Conservation (phyloP, 768 basidiomycete species). For the Tylopilus balloui region DNA sequence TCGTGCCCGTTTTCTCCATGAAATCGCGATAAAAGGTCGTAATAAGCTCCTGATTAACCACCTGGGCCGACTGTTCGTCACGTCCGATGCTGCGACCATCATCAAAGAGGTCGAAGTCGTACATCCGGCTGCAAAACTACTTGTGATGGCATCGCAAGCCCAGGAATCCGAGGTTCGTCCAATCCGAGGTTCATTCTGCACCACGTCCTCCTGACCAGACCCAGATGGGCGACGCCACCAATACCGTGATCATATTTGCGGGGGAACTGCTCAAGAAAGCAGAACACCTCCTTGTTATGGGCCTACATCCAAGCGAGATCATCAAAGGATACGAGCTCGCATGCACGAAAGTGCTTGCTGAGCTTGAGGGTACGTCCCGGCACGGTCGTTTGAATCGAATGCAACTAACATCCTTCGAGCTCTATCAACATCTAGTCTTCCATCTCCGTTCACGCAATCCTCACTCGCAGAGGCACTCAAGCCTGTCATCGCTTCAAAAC, state of each 20-base stretch:
- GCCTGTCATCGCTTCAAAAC: constrained; percentile 94
- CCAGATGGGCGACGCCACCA: constrained; percentile 97
- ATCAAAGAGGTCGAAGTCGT: constrained; percentile 97
- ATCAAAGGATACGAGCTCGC: constrained; percentile 95
- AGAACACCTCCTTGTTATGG: constrained; percentile 91
- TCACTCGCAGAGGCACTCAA: constrained; percentile 74
- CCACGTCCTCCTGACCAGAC: constrained; percentile 1
- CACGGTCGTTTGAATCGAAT: constrained; percentile 19
- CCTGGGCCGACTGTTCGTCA: constrained; percentile 91
- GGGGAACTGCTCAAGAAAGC: constrained; percentile 94
- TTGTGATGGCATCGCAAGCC: constrained; percentile 98
- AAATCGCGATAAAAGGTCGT: constrained; percentile 52
- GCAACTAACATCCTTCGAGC: constrained; percentile 38
- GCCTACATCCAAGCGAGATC: constrained; percentile 93
- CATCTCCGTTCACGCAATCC: constrained; percentile 64
- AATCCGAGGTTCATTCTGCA: not conserved
- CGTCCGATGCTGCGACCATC: constrained; percentile 98
- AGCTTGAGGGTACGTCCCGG: constrained; percentile 80
- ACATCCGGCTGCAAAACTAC: constrained; percentile 96
- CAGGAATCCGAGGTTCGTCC: constrained; percentile 84
- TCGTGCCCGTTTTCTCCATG: not conserved
- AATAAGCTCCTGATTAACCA: constrained; percentile 99
- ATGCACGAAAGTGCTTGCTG: constrained; percentile 72
- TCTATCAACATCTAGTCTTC: constrained; percentile 65
- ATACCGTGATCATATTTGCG: constrained; percentile 90